phyloP scores from a whole-genome alignment of 768 basidiomycete genomes.

The Rhodotorula kratochvilovae region DNA sequence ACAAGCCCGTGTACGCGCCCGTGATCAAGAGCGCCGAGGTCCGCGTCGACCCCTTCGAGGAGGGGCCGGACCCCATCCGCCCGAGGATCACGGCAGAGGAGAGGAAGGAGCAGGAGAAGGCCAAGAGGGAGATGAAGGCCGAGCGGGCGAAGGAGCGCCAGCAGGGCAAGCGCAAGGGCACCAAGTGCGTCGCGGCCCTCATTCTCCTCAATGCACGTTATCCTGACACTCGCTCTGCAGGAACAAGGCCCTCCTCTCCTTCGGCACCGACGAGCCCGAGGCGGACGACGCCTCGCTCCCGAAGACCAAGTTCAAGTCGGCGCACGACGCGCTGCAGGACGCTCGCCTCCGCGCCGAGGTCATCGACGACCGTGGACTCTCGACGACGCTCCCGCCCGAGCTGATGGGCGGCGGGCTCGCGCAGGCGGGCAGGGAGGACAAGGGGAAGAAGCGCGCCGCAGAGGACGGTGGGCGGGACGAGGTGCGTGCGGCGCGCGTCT shows the following conservation, averaged over 20 bases:
- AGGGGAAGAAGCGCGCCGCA: background rate
- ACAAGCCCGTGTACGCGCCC: constrained; percentile 80
- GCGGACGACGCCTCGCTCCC: constrained; percentile 52
- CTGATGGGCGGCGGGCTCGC: constrained; percentile 8
- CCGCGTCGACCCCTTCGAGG: constrained; percentile 87
- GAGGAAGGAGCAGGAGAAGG: constrained; percentile 64
- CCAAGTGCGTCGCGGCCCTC: constrained; percentile 61
- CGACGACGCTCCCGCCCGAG: constrained; percentile 23
- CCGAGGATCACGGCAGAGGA: constrained; percentile 95
- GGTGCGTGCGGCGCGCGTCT: constrained; percentile 1
- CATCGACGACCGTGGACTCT: constrained; percentile 40
- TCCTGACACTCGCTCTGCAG: constrained; percentile 50
- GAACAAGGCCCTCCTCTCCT: constrained; percentile 83
- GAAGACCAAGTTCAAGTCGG: constrained; percentile 39
- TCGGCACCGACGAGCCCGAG: constrained; percentile 60
- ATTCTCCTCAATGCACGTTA: no score
- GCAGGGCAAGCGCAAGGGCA: constrained; percentile 64
- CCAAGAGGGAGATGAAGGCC: constrained; percentile 66
- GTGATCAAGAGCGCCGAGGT: constrained; percentile 81
- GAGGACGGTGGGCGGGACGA: background rate
- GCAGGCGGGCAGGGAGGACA: background rate
- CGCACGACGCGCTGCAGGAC: constrained; percentile 40
- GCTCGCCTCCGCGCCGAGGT: constrained; percentile 34
- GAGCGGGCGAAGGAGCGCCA: constrained; percentile 68
- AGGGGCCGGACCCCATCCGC: constrained; percentile 59